phyloP scores from a whole-genome alignment of 1,284 basidiomycete species.

The Apiotrichum domesticum region DNA sequence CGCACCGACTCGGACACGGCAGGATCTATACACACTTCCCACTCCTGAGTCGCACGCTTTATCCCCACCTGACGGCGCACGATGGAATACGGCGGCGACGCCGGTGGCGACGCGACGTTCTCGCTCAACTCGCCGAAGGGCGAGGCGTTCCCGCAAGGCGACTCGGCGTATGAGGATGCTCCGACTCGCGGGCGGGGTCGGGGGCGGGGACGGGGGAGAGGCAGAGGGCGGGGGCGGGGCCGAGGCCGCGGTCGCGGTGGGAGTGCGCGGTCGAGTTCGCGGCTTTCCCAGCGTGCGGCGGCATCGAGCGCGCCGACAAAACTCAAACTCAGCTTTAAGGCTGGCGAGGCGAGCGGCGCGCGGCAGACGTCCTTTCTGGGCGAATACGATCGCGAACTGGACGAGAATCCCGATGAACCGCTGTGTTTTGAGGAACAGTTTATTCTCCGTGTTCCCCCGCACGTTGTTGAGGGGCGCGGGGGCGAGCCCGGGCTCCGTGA shows the following conservation, averaged over 20 bases:
- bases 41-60: too few relatives aligned
- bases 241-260: conserved; percentile 11
- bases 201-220: conserved; percentile 19
- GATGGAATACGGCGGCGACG: too few relatives aligned
- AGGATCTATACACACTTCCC: too few relatives aligned
- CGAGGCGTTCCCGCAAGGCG: not conserved
- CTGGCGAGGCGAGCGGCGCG: conserved; percentile 19
- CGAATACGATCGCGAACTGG: conserved; percentile 85
- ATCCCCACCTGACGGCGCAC: too few relatives aligned
- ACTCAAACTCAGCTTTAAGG: conserved; percentile 39
- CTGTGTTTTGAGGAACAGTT: conserved; percentile 97
- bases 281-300: conserved; percentile 15
- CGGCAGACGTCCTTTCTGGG: conserved; percentile 67
- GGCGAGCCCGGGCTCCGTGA: conserved; percentile 61
- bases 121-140: not conserved
- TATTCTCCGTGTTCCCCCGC: conserved; percentile 80
- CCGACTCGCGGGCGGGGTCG: conserved; percentile 5
- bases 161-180: not conserved
- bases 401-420: conserved; percentile 82
- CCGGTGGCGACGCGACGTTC: not conserved
- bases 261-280: conserved; percentile 6
- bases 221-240: conserved; percentile 12
- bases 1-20: too few relatives aligned
- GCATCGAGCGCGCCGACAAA: conserved; percentile 14
- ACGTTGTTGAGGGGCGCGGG: conserved; percentile 42